Base-by-base conservation (phyloP, 306 rosid genomes). In the Fragaria ananassa region DNA sequence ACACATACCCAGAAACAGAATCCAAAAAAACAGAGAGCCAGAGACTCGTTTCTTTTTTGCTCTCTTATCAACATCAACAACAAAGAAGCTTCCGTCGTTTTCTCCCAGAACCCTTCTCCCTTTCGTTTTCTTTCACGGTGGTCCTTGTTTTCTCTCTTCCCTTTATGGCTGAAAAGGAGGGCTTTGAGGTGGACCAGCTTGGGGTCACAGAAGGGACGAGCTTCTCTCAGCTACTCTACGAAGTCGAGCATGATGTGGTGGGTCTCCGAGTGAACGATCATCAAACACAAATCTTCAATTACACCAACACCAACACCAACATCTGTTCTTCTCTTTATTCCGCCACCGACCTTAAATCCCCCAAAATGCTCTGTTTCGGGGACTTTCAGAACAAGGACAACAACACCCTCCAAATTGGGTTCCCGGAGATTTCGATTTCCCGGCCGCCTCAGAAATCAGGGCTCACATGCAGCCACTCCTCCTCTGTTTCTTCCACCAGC, bases 171-270 rank as follows among this genome's bases (percentile, higher is more conserved):
- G 81, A 85, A 54, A 86, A 81, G 31, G 83, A 84, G 37, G 85
- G 83, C 29, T 73, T 68, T 61, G 85, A 53, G 42, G 66, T 87
- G 86, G 93, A 89, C 85, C 85, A 91, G 74, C 80, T 75, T 41
- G 50, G 70, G 39, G 69, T 82, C 67, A 54, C 78, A 15, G 71
- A 76, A 23, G 85, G 81, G 21, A 80, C 95, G 23, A 85, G 85
- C 81, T 92, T 95, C 88, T 92, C 97, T 70, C 93, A 88, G 87
- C 65, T 95, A 35, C 86, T 92, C 42, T 88, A 89, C 37, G 86
- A 84, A n/a, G 89, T 81, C 5, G 87, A 88, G 0, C 23, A 64
- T 45, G 80, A 81, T 74, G 80, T 10, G 31, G 70, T 68, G 76
- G 83, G 71, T 77, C 64, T 80, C 19, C 44, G 10, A 42, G 80